phyloP scores from a whole-genome alignment of 305 asterid genomes.

The Fraxinus ornus region DNA sequence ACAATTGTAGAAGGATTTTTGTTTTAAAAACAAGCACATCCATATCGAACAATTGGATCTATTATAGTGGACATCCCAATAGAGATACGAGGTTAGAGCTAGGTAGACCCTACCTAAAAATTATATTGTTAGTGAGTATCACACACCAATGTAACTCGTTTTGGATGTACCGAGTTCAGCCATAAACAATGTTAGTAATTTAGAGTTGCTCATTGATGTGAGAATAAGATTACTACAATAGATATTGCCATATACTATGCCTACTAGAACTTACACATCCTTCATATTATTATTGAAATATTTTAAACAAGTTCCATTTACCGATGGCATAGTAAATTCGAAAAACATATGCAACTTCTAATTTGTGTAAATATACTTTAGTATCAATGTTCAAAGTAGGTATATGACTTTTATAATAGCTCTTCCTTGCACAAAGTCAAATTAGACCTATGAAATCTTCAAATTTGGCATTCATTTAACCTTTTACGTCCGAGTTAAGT shows the following conservation, averaged over 20 bases:
- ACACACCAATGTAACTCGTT: not conserved
- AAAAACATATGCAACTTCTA: not conserved
- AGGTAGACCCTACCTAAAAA: not conserved
- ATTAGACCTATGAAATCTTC: not conserved
- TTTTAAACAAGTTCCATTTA: not conserved
- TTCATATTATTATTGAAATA: not conserved
- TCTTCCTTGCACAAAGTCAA: not conserved
- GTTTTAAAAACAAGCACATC: not conserved
- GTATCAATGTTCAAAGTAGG: not conserved
- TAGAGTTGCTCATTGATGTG: not conserved
- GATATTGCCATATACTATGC: not conserved
- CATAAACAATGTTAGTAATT: not conserved
- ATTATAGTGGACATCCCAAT: not conserved
- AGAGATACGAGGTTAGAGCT: not conserved
- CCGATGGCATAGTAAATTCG: not conserved
- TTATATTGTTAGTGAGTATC: not conserved
- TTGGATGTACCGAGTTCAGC: not conserved
- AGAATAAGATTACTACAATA: not conserved
- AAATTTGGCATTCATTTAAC: not conserved
- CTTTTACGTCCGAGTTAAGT: not conserved
- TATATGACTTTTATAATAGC: not conserved
- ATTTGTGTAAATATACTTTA: not conserved
- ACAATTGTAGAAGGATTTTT: not conserved
- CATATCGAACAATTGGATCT: not conserved
- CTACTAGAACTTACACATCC: not conserved